Evolutionary conservation across 306 rosid species (phyloP).

Genomic region (Pueraria montana): DNA sequence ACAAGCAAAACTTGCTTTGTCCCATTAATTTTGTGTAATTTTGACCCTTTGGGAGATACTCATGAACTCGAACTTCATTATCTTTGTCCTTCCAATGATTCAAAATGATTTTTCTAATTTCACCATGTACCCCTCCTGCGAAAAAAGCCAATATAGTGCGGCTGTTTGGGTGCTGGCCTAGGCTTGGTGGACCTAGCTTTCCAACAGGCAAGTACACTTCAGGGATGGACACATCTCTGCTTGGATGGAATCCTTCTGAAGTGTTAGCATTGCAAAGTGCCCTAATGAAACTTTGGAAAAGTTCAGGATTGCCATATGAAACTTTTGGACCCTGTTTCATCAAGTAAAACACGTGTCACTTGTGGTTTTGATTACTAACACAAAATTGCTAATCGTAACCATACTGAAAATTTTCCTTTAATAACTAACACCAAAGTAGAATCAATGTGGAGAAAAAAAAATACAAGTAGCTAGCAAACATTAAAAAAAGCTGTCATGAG

Average conservation of each 20-base stretch:
- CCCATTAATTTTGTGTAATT: slow-evolving; percentile 64
- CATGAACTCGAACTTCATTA: slow-evolving; percentile 61
- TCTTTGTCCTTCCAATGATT: slow-evolving; percentile 71
- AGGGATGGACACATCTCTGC: slow-evolving; percentile 64
- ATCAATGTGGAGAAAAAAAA: neutral
- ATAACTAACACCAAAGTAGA: neutral
- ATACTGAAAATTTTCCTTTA: no score
- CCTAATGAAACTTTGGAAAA: slow-evolving; percentile 59
- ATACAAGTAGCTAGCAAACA: neutral
- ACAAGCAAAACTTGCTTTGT: slow-evolving; percentile 67
- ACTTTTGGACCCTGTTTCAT: slow-evolving; percentile 63
- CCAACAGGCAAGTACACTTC: slow-evolving; percentile 61
- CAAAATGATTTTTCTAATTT: slow-evolving; percentile 51
- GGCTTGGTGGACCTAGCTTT: slow-evolving; percentile 47
- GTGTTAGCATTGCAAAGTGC: slow-evolving; percentile 75
- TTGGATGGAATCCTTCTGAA: slow-evolving; percentile 68
- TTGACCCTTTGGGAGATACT: slow-evolving; percentile 54
- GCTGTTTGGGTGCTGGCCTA: slow-evolving; percentile 48
- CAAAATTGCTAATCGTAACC: neutral
- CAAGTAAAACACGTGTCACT: neutral
- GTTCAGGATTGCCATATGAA: slow-evolving; percentile 55
- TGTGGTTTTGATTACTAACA: neutral
- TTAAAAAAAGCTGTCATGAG: no score
- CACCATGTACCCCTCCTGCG: slow-evolving; percentile 66
- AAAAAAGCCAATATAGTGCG: slow-evolving; percentile 66